phyloP scores from a whole-genome alignment of 345 rosid species.

The Aquilaria sinensis region DNA sequence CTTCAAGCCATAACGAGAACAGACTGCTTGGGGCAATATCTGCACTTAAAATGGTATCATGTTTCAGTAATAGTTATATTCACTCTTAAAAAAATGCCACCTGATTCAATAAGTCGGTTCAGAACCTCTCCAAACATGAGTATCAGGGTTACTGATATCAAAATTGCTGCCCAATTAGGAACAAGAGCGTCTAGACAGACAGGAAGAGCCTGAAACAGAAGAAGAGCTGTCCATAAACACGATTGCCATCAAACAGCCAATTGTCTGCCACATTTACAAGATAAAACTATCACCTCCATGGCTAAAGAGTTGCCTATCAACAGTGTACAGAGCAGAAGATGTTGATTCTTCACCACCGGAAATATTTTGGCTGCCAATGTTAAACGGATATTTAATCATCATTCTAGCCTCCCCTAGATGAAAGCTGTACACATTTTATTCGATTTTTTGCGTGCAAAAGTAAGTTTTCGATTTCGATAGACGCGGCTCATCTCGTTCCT shows the following conservation, averaged over 20 bases:
- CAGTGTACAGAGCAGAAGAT: constrained; percentile 86
- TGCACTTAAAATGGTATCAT: constrained; percentile 20
- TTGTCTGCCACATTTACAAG: too few species aligned
- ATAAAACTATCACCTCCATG: constrained; percentile 60
- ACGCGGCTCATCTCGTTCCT: too few species aligned
- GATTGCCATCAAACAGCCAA: background rate
- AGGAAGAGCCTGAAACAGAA: constrained; percentile 54
- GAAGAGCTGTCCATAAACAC: constrained; percentile 6
- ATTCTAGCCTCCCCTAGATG: too few species aligned
- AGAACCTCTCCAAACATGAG: constrained; percentile 85
- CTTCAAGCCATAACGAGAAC: constrained; percentile 86
- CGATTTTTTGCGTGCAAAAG: too few species aligned
- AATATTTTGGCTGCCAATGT: constrained; percentile 65
- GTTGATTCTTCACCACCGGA: constrained; percentile 93
- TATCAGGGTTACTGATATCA: constrained; percentile 78
- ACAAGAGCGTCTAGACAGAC: constrained; percentile 81
- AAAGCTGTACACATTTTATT: too few species aligned
- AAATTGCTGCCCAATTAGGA: constrained; percentile 75
- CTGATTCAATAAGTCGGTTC: background rate
- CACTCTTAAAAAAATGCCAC: background rate
- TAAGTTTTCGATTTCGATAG: too few species aligned
- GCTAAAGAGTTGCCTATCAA: constrained; percentile 90
- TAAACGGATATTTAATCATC: background rate
- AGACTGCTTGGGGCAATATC: constrained; percentile 93
- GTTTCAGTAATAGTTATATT: background rate